Percentiles rank a stretch among this genome's conserved stretches.
phyloP scores from a whole-genome alignment of 2,329 filamentous ascomycete species.

The Hypoxylon sp. region DNA sequence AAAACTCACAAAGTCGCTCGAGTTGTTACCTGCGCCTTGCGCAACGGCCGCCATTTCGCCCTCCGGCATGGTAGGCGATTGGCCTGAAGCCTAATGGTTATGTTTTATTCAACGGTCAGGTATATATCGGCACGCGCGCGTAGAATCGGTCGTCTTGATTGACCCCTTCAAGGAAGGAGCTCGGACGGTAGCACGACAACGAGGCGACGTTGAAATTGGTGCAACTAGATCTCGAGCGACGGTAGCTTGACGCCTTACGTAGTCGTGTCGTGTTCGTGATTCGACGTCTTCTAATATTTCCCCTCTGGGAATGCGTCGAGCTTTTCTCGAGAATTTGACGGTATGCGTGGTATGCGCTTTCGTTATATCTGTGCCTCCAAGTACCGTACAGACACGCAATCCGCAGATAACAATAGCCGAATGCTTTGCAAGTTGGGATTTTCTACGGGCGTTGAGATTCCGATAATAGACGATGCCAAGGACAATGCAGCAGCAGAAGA shows the following conservation, averaged over 20 bases:
- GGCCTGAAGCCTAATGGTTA: conserved; percentile 32
- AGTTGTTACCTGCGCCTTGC: conserved; percentile 76
- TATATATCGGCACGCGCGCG: conserved; percentile 40
- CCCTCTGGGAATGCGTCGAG: conserved; percentile 35
- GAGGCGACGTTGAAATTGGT: conserved; percentile 32
- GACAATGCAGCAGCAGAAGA: conserved; percentile 32
- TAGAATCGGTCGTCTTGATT: conserved; percentile 30
- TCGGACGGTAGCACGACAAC: conserved; percentile 37
- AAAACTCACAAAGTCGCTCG: conserved; percentile 91
- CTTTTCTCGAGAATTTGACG: conserved; percentile 30
- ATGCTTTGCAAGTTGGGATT: conserved; percentile 26
- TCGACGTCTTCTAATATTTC: conserved; percentile 36
- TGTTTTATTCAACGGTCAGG: conserved; percentile 26
- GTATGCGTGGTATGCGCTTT: conserved; percentile 40
- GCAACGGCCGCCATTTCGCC: conserved; percentile 56
- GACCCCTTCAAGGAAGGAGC: conserved; percentile 19
- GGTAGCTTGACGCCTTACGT: conserved; percentile 36
- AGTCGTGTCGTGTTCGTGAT: conserved; percentile 37
- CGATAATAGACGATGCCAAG: conserved; percentile 39
- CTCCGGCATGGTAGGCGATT: conserved; percentile 55
- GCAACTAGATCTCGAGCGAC: conserved; percentile 39
- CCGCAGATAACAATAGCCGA: conserved; percentile 39
- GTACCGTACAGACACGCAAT: conserved; percentile 43
- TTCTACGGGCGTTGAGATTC: conserved; percentile 36
- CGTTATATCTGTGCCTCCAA: conserved; percentile 37